A percentile compares a stretch with the other conserved stretches of the same genome.
These are phyloP conservation scores for Fusarium tjaetaba DNA, from an alignment of 2,329 filamentous ascomycete species.

Conservation along the genomic window DNA sequence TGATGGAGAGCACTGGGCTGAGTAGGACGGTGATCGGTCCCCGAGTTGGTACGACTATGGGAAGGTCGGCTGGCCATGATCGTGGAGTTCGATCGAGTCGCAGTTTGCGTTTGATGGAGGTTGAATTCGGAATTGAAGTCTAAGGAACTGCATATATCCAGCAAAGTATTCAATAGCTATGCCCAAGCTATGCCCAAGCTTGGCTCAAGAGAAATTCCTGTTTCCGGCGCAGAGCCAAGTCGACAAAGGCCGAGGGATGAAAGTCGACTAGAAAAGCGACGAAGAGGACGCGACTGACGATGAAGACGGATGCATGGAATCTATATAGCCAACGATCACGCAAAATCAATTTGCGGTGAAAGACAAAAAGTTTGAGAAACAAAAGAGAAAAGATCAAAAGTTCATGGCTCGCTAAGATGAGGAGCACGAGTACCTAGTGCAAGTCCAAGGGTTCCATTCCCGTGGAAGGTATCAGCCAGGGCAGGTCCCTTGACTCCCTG, in stretches of 20 bases:
- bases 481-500: slow-evolving; percentile 24
- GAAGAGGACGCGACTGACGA: slow-evolving; percentile 17
- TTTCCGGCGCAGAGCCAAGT: not conserved
- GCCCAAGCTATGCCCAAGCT: not conserved
- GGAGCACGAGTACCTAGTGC: slow-evolving; percentile 1
- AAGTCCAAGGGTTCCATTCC: slow-evolving; percentile 31
- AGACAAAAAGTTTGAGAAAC: not conserved
- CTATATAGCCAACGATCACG: not conserved
- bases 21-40: slow-evolving; percentile 52
- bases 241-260: not conserved
- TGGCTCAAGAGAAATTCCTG: not conserved
- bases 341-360: not conserved
- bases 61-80: slow-evolving; percentile 43
- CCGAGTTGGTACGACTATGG: slow-evolving; percentile 45
- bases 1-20: slow-evolving; percentile 60
- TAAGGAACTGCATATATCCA: not conserved
- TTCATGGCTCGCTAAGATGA: slow-evolving; percentile 22
- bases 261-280: slow-evolving; percentile 18
- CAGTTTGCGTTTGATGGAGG: not conserved
- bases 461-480: slow-evolving; percentile 13
- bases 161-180: not conserved
- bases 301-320: slow-evolving; percentile 26
- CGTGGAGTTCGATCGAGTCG: slow-evolving; percentile 9
- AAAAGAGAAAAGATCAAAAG: slow-evolving; percentile 10
- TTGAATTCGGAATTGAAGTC: not conserved